These are phyloP conservation scores for Auricularia cornea DNA, from an alignment of 768 basidiomycete species.

Conservation along the genomic window DNA sequence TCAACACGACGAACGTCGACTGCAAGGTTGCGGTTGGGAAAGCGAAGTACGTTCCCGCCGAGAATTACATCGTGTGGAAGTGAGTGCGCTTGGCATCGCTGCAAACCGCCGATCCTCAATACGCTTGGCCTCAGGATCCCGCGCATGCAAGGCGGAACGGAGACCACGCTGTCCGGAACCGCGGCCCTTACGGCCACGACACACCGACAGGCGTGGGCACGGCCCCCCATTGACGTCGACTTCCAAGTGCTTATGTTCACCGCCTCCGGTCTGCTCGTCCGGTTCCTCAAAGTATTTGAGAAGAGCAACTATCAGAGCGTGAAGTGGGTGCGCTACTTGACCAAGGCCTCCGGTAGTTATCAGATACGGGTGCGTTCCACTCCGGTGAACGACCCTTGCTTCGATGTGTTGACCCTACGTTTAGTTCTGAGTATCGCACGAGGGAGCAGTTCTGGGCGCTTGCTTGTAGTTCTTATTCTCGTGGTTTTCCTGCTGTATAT, in stretches of 20 bases:
- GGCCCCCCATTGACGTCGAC: slow-evolving; percentile 96
- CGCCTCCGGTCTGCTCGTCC: slow-evolving; percentile 87
- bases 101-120: slow-evolving; percentile 1
- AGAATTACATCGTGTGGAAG: slow-evolving; percentile 99
- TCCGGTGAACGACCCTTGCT: not conserved
- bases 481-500: not conserved
- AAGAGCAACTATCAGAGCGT: slow-evolving; percentile 90
- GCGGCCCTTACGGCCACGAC: slow-evolving; percentile 85
- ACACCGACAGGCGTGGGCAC: slow-evolving; percentile 89
- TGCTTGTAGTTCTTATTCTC: not conserved
- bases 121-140: slow-evolving; percentile 57
- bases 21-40: slow-evolving; percentile 90
- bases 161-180: slow-evolving; percentile 74
- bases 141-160: slow-evolving; percentile 85
- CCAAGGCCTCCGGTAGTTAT: slow-evolving; percentile 88
- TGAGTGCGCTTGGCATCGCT: slow-evolving; percentile 34
- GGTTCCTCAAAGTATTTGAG: slow-evolving; percentile 98
- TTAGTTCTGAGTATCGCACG: not conserved
- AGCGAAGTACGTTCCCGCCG: slow-evolving; percentile 93
- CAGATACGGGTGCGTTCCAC: slow-evolving; percentile 75
- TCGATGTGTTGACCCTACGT: not conserved
- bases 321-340: slow-evolving; percentile 93
- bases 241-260: slow-evolving; percentile 99
- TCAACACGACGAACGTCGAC: slow-evolving; percentile 88
- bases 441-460: not conserved